A percentile compares a stretch with the other conserved stretches of the same genome.
Conservation (phyloP, 1,284 basidiomycete genomes). For the Neonothopanus nambi region DNA sequence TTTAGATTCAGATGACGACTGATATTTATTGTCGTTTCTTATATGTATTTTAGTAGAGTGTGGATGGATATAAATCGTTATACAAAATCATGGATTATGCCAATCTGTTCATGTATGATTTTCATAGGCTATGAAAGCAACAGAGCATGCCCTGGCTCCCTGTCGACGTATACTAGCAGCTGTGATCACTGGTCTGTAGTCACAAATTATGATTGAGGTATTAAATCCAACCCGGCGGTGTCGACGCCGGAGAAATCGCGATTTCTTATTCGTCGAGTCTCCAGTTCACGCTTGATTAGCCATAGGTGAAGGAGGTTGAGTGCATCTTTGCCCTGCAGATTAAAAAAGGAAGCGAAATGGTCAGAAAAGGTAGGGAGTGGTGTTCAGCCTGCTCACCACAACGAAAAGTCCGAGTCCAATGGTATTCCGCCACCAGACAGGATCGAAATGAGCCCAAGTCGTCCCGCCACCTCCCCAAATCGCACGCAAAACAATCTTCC, state of each 20-base stretch:
- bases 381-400: slow-evolving; percentile 42
- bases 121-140: no score
- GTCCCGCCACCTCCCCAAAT: slow-evolving; percentile 53
- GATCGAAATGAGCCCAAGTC: slow-evolving; percentile 65
- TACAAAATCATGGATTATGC: no score
- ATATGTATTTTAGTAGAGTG: no score
- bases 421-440: slow-evolving; percentile 79
- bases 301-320: slow-evolving; percentile 65
- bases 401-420: slow-evolving; percentile 70
- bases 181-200: no score
- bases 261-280: slow-evolving; percentile 63
- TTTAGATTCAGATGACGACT: slow-evolving; percentile 12
- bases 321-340: slow-evolving; percentile 67
- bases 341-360: no score
- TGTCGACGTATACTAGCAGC: no score
- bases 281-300: slow-evolving; percentile 67
- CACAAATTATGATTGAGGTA: slow-evolving; percentile 28
- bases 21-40: no score
- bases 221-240: slow-evolving; percentile 60
- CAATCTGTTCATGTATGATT: no score
- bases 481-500: slow-evolving; percentile 43
- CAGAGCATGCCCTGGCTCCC: no score
- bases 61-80: no score
- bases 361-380: background rate
- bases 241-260: slow-evolving; percentile 73